phyloP scores from a whole-genome alignment of 352 stramenopile genomes.

The Pythium angustatum region DNA sequence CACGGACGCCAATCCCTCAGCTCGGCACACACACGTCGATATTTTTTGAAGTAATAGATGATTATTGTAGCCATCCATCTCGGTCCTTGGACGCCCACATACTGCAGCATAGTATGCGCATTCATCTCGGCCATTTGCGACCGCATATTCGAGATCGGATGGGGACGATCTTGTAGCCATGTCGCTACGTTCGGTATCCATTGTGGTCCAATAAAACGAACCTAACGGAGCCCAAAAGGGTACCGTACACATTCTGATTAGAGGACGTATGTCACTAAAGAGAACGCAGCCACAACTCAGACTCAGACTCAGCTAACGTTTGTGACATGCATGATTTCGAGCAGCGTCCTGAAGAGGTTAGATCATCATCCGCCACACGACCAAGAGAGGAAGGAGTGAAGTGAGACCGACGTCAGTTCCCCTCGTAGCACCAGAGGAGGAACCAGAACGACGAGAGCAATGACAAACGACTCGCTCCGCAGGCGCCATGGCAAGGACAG shows the following conservation, averaged over 20 bases:
- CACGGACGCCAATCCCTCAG: too few species aligned
- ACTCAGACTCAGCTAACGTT: background rate
- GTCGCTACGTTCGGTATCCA: constrained; percentile 9
- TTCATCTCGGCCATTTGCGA: background rate
- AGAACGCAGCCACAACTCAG: background rate
- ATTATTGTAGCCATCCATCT: constrained; percentile 41
- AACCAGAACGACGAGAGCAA: background rate
- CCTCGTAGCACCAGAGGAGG: background rate
- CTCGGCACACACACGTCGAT: constrained; percentile 22
- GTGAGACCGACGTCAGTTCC: background rate
- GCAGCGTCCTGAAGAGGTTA: background rate
- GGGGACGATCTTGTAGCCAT: constrained; percentile 29
- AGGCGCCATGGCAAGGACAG: constrained; percentile 27
- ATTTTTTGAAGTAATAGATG: constrained; percentile 46
- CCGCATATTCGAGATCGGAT: background rate
- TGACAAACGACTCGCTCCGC: constrained; percentile 20
- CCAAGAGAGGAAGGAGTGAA: background rate
- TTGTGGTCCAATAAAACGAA: too few species aligned
- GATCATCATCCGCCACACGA: constrained; percentile 4
- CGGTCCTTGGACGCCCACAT: too few species aligned
- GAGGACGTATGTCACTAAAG: background rate
- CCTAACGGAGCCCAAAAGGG: too few species aligned
- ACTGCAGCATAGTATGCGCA: too few species aligned
- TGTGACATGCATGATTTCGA: constrained; percentile 12
- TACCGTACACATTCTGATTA: background rate